Base-by-base conservation (phyloP, 2,329 filamentous ascomycete genomes). In the Ophiocordyceps camponoti-rufipedis region DNA sequence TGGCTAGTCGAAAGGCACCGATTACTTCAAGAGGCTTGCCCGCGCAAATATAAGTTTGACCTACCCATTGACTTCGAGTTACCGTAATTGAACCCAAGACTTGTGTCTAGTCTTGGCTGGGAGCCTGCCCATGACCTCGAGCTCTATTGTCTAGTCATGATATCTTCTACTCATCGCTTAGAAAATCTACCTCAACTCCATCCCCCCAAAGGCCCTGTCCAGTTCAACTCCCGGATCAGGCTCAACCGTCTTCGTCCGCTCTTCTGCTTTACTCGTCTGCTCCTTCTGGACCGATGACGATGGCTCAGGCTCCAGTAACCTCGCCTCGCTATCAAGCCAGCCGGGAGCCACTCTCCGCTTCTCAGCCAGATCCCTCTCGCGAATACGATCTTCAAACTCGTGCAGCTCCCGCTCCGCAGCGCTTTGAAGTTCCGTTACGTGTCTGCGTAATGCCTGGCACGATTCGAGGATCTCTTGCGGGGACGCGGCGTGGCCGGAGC, bases 391-490 rank as follows among this genome's bases (percentile, higher is more conserved):
- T 53, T 91, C 80, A 65, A 91, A 85, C 18, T 74, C 74, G 45
- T 68, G 64, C 46, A 95, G 68, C 45, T 80, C 75, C 33, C 68
- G 66, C 50, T 82, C 73, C 2, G 84, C 84, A 33, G 85, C 79
- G 3, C 71, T 69, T 51, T 80, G 73, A 51, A 85, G 70, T 52
- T 78, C 75, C 28, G 75, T 66, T 12, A 98, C 69, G 61, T 95
- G 85, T 1, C 75, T 72, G 53, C 83, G 78, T 40, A 98, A 72
- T 8, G 82, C 80, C 49, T 75, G 74, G 64, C 89, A 95, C 23
- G 85, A 87, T 13, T 78, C 73, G 18, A 88, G 72, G 55, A 98
- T 94, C 53, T 88, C 81, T 54, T 87, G 78, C 1, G 91, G 87
- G 53, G 94, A 85, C 5, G 88, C 86, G 42, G 86, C 79, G 58